phyloP scores from a whole-genome alignment of 176 grass and related monocot species.

The Cymbopogon citratus region DNA sequence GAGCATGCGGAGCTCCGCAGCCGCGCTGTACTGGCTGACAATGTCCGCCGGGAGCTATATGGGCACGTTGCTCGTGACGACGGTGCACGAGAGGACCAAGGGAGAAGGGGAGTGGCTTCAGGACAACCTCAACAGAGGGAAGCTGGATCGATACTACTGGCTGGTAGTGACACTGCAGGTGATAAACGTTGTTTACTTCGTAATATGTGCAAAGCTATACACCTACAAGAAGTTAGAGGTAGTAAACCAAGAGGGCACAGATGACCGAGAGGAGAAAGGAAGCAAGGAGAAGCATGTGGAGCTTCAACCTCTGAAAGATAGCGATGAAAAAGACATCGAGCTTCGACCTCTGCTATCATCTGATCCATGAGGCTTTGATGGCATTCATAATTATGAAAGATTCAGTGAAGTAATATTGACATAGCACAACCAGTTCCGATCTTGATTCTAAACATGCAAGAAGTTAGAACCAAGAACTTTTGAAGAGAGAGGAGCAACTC shows the following conservation, averaged over 20 bases:
- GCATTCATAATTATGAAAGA: too few species aligned
- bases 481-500: too few species aligned
- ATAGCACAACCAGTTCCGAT: too few species aligned
- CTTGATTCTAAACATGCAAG: too few species aligned
- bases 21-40: constrained; percentile 77
- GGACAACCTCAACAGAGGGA: constrained; percentile 86
- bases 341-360: constrained; percentile 17
- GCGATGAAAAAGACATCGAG: background rate
- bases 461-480: too few species aligned
- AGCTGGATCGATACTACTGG: constrained; percentile 82
- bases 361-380: background rate
- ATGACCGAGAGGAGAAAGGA: background rate
- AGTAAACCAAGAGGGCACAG: background rate
- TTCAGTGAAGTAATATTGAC: too few species aligned
- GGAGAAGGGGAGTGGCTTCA: constrained; percentile 75
- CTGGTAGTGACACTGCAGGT: constrained; percentile 63
- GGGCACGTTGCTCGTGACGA: constrained; percentile 64
- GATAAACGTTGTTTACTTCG: constrained; percentile 62
- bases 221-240: constrained; percentile 51
- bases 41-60: constrained; percentile 64
- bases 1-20: constrained; percentile 81
- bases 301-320: background rate
- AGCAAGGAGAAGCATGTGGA: background rate
- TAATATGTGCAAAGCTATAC: constrained; percentile 57
- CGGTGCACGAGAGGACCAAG: constrained; percentile 53